phyloP scores from a whole-genome alignment of 2,329 filamentous ascomycete species.

The Lachnellula occidentalis region DNA sequence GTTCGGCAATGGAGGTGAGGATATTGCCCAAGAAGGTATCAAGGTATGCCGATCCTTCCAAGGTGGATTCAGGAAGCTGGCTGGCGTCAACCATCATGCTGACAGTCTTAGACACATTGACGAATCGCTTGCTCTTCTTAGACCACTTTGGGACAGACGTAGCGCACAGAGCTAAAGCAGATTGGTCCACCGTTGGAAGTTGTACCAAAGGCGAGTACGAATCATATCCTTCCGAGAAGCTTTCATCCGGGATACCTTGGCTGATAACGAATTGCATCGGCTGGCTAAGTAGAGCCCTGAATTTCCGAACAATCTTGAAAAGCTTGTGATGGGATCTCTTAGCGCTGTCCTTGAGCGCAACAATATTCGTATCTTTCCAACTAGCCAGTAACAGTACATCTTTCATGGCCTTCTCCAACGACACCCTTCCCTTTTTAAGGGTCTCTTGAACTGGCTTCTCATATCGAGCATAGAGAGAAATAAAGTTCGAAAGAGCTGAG shows the following conservation, averaged over 20 bases:
- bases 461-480: slow-evolving; percentile 69
- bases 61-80: slow-evolving; percentile 42
- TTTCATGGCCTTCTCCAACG: slow-evolving; percentile 87
- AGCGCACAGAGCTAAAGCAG: slow-evolving; percentile 25
- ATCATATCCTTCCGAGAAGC: background rate
- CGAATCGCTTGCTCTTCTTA: slow-evolving; percentile 57
- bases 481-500: slow-evolving; percentile 68
- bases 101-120: slow-evolving; percentile 63
- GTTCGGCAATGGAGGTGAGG: slow-evolving; percentile 60
- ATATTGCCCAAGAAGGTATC: slow-evolving; percentile 65
- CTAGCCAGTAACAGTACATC: slow-evolving; percentile 89
- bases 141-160: slow-evolving; percentile 34
- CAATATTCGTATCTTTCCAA: slow-evolving; percentile 98
- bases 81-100: slow-evolving; percentile 67
- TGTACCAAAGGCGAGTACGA: slow-evolving; percentile 4
- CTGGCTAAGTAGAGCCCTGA: slow-evolving; percentile 71
- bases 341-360: slow-evolving; percentile 81
- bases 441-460: slow-evolving; percentile 58
- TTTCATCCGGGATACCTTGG: slow-evolving; percentile 50
- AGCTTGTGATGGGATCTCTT: slow-evolving; percentile 86
- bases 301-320: slow-evolving; percentile 87
- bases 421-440: slow-evolving; percentile 60
- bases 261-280: slow-evolving; percentile 63
- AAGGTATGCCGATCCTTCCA: slow-evolving; percentile 55
- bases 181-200: slow-evolving; percentile 22